Evolutionary conservation across 768 basidiomycete genomes (phyloP).

Genomic region (Candolleomyces aberdarensis): DNA sequence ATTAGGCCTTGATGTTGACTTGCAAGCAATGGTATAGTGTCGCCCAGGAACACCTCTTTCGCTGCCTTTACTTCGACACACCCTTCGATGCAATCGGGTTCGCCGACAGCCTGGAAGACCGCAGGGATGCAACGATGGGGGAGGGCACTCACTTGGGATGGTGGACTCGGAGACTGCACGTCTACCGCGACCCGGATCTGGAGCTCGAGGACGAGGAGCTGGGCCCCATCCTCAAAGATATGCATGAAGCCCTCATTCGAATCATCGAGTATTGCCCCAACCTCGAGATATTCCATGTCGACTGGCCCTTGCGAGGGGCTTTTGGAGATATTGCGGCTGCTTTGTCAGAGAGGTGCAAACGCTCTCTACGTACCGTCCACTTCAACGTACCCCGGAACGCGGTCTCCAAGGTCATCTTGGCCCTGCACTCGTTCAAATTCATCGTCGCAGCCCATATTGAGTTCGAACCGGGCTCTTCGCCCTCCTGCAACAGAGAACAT

Average conservation of each 20-base stretch:
- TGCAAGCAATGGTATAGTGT: conserved; percentile 62
- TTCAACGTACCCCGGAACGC: conserved; percentile 55
- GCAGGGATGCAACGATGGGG: conserved; percentile 25
- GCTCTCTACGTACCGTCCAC: conserved; percentile 56
- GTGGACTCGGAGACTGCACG: conserved; percentile 73
- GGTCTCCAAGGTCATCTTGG: conserved; percentile 69
- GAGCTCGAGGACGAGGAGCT: conserved; percentile 1
- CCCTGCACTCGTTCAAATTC: conserved; percentile 57
- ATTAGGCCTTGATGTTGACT: conserved; percentile 63
- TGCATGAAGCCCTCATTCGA: conserved; percentile 52
- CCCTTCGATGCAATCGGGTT: conserved; percentile 53
- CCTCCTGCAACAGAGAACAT: conserved; percentile 23
- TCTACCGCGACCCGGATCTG: conserved; percentile 42
- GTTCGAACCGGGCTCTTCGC: conserved; percentile 31
- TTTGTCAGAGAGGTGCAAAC: conserved; percentile 47
- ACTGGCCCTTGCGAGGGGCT: conserved; percentile 56
- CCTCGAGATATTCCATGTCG: conserved; percentile 68
- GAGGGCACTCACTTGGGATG: conserved; percentile 53
- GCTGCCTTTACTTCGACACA: conserved; percentile 64
- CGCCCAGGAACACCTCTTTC: conserved; percentile 65
- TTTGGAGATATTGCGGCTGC: conserved; percentile 68
- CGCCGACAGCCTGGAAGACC: conserved; percentile 46
- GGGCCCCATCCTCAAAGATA: conserved; percentile 41
- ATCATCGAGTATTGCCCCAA: conserved; percentile 68
- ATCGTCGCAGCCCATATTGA: conserved; percentile 58